phyloP scores from a whole-genome alignment of 331 rosid genomes.

The Cydonia oblonga region DNA sequence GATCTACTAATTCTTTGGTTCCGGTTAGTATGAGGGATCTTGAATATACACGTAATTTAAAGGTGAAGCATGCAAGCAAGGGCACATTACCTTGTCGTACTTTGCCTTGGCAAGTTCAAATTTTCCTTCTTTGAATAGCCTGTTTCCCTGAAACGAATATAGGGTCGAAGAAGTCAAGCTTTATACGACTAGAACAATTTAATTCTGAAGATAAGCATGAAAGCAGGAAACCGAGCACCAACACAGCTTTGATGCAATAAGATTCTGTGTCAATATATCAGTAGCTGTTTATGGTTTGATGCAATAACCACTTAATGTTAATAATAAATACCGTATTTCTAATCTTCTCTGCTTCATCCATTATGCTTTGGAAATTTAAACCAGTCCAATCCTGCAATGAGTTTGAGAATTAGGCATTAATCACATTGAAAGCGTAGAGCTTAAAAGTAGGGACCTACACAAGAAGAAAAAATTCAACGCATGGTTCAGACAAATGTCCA shows the following conservation, averaged over 20 bases:
- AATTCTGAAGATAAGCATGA: neutral
- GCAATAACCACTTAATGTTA: conserved; percentile 1
- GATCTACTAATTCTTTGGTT: no score
- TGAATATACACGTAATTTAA: no score
- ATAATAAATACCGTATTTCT: conserved; percentile 60
- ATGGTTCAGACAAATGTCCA: neutral
- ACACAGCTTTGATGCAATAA: neutral
- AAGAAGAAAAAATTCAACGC: neutral
- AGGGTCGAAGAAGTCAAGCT: neutral
- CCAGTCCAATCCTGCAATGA: conserved; percentile 89
- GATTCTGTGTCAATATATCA: neutral
- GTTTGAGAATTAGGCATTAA: neutral
- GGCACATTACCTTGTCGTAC: conserved; percentile 72
- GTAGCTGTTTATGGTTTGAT: neutral
- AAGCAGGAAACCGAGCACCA: neutral
- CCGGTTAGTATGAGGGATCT: no score
- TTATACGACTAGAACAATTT: neutral
- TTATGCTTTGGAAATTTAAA: conserved; percentile 69
- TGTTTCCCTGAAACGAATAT: conserved; percentile 64
- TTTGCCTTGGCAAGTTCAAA: conserved; percentile 96
- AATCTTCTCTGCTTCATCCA: conserved; percentile 79
- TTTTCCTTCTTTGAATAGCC: conserved; percentile 92
- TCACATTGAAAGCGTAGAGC: neutral
- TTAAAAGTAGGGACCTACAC: neutral
- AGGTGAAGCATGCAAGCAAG: neutral